Percentiles rank a stretch among this genome's conserved stretches.
phyloP scores from a whole-genome alignment of 345 rosid species.

The Cardamine occulta region DNA sequence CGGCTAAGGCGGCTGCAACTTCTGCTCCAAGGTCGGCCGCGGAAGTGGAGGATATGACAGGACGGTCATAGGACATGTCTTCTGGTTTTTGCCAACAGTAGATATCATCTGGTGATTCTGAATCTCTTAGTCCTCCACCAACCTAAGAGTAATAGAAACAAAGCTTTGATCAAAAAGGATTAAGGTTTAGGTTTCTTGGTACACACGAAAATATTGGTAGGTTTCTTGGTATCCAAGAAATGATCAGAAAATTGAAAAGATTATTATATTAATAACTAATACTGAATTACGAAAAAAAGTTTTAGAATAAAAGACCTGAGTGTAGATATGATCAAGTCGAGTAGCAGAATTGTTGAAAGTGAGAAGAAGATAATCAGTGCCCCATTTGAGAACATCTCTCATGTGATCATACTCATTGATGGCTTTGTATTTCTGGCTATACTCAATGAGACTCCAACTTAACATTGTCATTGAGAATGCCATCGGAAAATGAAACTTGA shows the following conservation, averaged over 20 bases:
- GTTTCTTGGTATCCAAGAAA: neutral
- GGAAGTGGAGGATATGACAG: conserved; percentile 41
- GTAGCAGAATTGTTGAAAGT: conserved; percentile 76
- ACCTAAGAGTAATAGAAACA: conserved; percentile 49
- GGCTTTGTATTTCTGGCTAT: conserved; percentile 63
- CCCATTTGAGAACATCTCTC: conserved; percentile 77
- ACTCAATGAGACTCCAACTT: conserved; percentile 93
- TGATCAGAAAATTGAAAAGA: neutral
- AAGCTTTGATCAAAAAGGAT: neutral
- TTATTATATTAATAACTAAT: neutral
- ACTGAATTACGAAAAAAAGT: neutral
- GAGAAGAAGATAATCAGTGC: conserved; percentile 80
- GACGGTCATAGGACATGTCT: conserved; percentile 75
- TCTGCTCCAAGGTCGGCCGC: conserved; percentile 80
- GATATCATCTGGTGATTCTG: conserved; percentile 70
- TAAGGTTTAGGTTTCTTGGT: neutral
- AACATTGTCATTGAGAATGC: conserved; percentile 87
- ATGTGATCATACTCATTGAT: conserved; percentile 64
- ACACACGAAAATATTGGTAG: neutral
- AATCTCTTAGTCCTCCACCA: conserved; percentile 62
- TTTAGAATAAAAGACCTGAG: conserved; percentile 51
- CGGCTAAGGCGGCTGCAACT: conserved; percentile 74
- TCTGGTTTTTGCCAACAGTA: conserved; percentile 84
- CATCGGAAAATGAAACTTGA: conserved; percentile 89
- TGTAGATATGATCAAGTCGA: conserved; percentile 59